phyloP scores from a whole-genome alignment of 2,329 filamentous ascomycete genomes.

The Fusarium begoniae region DNA sequence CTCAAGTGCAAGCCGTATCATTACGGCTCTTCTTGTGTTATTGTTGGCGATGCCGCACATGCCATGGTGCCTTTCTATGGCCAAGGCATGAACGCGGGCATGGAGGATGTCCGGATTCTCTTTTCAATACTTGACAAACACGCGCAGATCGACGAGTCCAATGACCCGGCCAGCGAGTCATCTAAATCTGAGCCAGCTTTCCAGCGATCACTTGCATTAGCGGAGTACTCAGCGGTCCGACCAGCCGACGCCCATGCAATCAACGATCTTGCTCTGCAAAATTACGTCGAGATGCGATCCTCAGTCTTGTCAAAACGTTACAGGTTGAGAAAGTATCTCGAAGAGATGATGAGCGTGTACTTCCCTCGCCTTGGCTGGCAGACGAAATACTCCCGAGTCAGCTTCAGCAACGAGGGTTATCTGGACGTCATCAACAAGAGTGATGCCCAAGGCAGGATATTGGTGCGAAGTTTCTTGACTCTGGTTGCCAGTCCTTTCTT shows the following conservation, averaged over 20 bases:
- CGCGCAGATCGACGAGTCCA: conserved; percentile 55
- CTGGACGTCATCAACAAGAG: conserved; percentile 79
- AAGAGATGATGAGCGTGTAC: conserved; percentile 82
- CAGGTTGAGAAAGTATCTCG: conserved; percentile 81
- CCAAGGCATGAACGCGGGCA: conserved; percentile 95
- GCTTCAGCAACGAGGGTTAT: conserved; percentile 93
- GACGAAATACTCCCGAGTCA: conserved; percentile 92
- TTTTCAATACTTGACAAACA: conserved; percentile 83
- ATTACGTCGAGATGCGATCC: conserved; percentile 93
- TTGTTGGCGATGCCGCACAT: conserved; percentile 93
- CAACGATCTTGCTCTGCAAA: conserved; percentile 88
- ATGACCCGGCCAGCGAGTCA: conserved; percentile 49
- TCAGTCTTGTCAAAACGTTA: conserved; percentile 84
- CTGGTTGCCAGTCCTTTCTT: conserved; percentile 48
- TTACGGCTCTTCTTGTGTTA: conserved; percentile 77
- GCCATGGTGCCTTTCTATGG: conserved; percentile 99
- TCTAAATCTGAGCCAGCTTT: conserved; percentile 56
- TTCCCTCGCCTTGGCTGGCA: conserved; percentile 84
- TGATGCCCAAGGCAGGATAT: conserved; percentile 71
- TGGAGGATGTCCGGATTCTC: conserved; percentile 91
- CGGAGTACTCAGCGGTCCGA: conserved; percentile 78
- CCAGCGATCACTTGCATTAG: conserved; percentile 72
- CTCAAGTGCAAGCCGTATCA: conserved; percentile 94
- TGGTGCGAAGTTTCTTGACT: conserved; percentile 58
- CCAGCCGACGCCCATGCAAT: conserved; percentile 86